phyloP scores from a whole-genome alignment of 345 rosid genomes.

The Populus deltoides region DNA sequence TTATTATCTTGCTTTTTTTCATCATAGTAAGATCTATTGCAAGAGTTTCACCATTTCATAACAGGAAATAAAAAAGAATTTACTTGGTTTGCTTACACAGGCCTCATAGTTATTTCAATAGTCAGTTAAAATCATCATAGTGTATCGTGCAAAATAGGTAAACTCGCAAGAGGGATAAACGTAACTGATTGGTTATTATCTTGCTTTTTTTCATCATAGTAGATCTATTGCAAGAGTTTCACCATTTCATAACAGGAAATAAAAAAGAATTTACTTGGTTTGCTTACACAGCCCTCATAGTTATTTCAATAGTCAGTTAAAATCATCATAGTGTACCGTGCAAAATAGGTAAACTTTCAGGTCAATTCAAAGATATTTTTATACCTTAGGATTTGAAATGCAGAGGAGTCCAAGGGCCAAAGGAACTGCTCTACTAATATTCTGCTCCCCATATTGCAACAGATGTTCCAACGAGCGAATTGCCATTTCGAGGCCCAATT shows the following conservation, averaged over 20 bases:
- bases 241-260: not conserved
- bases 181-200: too few relatives aligned
- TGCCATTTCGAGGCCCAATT: constrained; percentile 93
- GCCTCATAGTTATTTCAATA: not conserved
- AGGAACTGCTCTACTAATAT: constrained; percentile 85
- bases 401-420: constrained; percentile 97
- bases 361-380: not conserved
- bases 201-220: too few relatives aligned
- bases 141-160: not conserved
- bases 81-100: not conserved
- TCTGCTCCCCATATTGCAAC: constrained; percentile 90
- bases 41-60: not conserved
- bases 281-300: not conserved
- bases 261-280: not conserved
- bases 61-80: not conserved
- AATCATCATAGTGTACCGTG: not conserved
- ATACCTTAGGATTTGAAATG: constrained; percentile 95
- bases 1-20: not conserved
- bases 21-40: not conserved
- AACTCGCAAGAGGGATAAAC: not conserved
- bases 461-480: constrained; percentile 92
- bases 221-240: too few relatives aligned
- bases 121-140: not conserved
- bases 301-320: not conserved
- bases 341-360: not conserved